A percentile compares a stretch with the other conserved stretches of the same genome.
Conservation (phyloP, 257 asterid species). For the Coffea canephora region DNA sequence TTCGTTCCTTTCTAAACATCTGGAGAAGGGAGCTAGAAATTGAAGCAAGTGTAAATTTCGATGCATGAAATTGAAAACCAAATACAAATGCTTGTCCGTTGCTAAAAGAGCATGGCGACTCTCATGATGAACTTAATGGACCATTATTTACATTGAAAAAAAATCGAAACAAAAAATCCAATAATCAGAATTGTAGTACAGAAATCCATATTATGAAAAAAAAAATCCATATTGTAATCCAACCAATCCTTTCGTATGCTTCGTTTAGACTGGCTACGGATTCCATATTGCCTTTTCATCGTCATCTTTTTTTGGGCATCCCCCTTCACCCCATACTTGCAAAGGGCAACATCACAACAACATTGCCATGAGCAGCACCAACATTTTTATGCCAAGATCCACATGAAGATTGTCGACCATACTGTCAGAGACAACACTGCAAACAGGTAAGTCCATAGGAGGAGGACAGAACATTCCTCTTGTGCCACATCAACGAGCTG, state of each 20-base stretch:
- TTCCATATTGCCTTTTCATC: neutral
- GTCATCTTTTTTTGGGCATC: neutral
- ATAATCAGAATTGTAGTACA: neutral
- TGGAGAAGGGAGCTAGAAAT: neutral
- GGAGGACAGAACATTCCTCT: constrained; percentile 79
- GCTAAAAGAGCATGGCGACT: neutral
- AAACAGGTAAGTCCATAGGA: constrained; percentile 79
- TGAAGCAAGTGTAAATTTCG: neutral
- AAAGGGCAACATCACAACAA: neutral
- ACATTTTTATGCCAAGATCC: constrained; percentile 49
- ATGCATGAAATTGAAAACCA: neutral
- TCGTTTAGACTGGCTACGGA: neutral
- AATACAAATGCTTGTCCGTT: neutral
- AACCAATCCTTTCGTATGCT: neutral
- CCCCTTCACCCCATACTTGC: neutral
- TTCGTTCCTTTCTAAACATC: too few relatives aligned
- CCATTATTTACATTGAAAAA: constrained; percentile 3
- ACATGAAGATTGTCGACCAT: constrained; percentile 93
- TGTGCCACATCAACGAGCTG: constrained; percentile 85
- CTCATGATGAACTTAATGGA: neutral
- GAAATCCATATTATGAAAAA: neutral
- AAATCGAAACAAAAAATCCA: neutral
- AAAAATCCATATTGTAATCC: neutral
- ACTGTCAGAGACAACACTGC: constrained; percentile 74
- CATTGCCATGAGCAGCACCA: neutral